Conservation (phyloP, 2,329 filamentous ascomycete species). For the Geosmithia flava region DNA sequence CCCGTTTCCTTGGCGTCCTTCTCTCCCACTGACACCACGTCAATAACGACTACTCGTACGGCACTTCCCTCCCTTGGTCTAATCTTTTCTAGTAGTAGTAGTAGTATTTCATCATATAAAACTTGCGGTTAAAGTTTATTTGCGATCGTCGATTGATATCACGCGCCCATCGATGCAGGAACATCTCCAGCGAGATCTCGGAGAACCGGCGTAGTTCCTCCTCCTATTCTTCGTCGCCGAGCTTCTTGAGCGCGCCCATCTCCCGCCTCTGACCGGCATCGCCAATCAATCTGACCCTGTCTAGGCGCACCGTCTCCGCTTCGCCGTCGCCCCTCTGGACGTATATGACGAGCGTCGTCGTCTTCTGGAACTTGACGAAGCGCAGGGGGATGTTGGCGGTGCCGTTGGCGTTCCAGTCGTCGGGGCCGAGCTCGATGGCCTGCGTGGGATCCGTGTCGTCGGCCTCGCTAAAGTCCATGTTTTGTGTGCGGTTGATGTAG, state of each 20-base stretch:
- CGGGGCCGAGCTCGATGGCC: slow-evolving; percentile 56
- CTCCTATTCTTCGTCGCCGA: slow-evolving; percentile 61
- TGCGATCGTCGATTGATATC: too few relatives aligned
- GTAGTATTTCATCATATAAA: too few relatives aligned
- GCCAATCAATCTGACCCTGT: slow-evolving; percentile 69
- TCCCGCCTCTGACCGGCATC: slow-evolving; percentile 86
- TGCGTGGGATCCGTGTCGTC: slow-evolving; percentile 78
- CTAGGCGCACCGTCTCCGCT: slow-evolving; percentile 74
- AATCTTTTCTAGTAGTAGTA: too few relatives aligned
- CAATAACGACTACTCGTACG: too few relatives aligned
- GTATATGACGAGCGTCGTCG: slow-evolving; percentile 77
- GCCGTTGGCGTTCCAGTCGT: slow-evolving; percentile 72
- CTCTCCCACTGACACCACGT: background rate
- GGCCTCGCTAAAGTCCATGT: slow-evolving; percentile 89
- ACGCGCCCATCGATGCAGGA: too few relatives aligned
- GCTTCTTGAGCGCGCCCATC: slow-evolving; percentile 91
- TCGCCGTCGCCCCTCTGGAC: slow-evolving; percentile 76
- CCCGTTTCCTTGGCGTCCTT: background rate
- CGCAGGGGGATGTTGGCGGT: slow-evolving; percentile 64
- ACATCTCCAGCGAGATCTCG: too few relatives aligned
- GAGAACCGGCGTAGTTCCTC: too few relatives aligned
- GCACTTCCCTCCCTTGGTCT: too few relatives aligned
- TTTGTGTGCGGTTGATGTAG: slow-evolving; percentile 79
- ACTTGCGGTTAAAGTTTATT: too few relatives aligned
- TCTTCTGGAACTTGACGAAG: slow-evolving; percentile 96